phyloP scores from a whole-genome alignment of 2,329 filamentous ascomycete species.

The Aspergillus transmontanensis region DNA sequence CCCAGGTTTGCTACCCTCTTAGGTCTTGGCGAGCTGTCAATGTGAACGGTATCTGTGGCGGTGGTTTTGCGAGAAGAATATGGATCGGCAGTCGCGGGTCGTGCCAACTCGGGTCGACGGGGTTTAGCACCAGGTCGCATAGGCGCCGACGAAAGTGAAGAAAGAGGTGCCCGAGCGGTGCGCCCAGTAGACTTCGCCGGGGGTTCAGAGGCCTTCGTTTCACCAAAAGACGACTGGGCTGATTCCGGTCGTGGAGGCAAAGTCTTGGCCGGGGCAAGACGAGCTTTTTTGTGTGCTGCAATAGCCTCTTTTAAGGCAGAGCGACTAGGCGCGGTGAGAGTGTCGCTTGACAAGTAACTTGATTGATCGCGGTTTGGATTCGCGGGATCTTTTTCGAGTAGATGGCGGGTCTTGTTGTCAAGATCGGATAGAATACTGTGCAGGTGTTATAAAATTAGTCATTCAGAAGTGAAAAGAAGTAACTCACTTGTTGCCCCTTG shows the following conservation, averaged over 20 bases:
- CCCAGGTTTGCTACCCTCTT: background rate
- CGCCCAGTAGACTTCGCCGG: conserved; percentile 35
- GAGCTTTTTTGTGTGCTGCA: conserved; percentile 73
- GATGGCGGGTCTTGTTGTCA: conserved; percentile 74
- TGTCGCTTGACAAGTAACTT: conserved; percentile 9
- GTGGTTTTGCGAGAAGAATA: conserved; percentile 34
- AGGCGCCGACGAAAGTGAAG: conserved; percentile 61
- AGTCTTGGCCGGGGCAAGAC: conserved; percentile 41
- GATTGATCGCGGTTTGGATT: conserved; percentile 52
- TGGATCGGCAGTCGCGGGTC: conserved; percentile 38
- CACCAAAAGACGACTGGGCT: conserved; percentile 56
- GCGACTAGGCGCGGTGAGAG: conserved; percentile 30
- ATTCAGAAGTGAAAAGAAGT: background rate
- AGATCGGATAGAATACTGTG: conserved; percentile 74
- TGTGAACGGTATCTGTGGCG: background rate
- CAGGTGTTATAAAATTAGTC: conserved; percentile 26
- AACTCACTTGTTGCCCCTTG: conserved; percentile 71
- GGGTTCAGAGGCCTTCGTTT: conserved; percentile 39
- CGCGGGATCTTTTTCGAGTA: conserved; percentile 78
- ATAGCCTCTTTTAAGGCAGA: conserved; percentile 78
- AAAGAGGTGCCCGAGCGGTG: conserved; percentile 36
- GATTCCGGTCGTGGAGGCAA: conserved; percentile 59
- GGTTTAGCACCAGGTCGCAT: conserved; percentile 51
- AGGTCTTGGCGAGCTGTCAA: background rate
- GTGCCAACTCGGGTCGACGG: conserved; percentile 39